These are phyloP conservation scores for Phytophthora quininea DNA, from an alignment of 352 stramenopile genomes.

Conservation along the genomic window DNA sequence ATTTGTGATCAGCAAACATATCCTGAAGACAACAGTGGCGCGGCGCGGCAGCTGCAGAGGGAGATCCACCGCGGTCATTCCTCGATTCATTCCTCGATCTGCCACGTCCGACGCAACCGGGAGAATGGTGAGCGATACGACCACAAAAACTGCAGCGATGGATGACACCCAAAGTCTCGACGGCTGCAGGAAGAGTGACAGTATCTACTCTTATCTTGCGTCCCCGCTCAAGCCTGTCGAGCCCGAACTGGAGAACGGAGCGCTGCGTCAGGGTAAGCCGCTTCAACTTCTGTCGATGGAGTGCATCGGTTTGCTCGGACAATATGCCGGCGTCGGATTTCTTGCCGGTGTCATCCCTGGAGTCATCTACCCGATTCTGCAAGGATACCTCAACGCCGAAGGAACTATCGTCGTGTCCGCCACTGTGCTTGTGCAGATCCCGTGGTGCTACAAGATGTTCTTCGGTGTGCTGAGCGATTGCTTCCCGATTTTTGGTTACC, in stretches of 20 bases:
- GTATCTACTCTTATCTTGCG: constrained; percentile 21
- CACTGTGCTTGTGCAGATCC: constrained; percentile 48
- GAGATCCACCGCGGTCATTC: not conserved
- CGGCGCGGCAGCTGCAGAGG: not conserved
- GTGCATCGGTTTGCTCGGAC: constrained; percentile 46
- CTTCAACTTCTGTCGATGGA: constrained; percentile 38
- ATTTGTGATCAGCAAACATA: constrained; percentile 3
- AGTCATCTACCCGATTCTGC: constrained; percentile 57
- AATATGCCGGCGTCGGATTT: constrained; percentile 57
- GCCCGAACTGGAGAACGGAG: constrained; percentile 33
- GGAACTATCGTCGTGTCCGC: constrained; percentile 51
- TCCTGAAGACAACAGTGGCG: constrained; percentile 9
- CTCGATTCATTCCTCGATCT: constrained; percentile 26
- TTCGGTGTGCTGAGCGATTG: constrained; percentile 59
- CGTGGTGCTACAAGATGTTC: constrained; percentile 63
- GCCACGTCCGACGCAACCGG: constrained; percentile 1
- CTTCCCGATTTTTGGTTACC: constrained; percentile 57
- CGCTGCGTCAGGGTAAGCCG: constrained; percentile 38
- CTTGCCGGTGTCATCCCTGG: constrained; percentile 45
- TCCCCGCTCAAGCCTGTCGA: constrained; percentile 24
- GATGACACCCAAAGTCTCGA: constrained; percentile 26
- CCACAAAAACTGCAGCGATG: not conserved
- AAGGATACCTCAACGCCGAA: constrained; percentile 58
- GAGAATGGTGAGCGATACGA: not conserved
- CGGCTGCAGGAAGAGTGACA: constrained; percentile 15